Percentiles rank a stretch among this genome's conserved stretches.
phyloP scores from a whole-genome alignment of 352 stramenopile species.

The Saprolegnia parasitica region DNA sequence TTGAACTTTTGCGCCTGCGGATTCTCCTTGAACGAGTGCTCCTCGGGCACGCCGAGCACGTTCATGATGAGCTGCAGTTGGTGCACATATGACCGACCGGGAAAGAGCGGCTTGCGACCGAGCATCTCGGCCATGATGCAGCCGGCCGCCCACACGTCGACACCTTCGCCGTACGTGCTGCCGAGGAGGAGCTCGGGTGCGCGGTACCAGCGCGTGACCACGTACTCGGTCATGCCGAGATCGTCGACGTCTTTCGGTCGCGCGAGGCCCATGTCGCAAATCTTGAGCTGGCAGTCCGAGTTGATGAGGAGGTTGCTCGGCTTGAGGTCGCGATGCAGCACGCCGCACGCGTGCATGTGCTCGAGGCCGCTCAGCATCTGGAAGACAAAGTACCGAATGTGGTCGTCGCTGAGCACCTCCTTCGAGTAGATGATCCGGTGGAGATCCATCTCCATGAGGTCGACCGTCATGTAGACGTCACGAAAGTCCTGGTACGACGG shows the following conservation, averaged over 20 bases:
- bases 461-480: slow-evolving; percentile 88
- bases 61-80: slow-evolving; percentile 88
- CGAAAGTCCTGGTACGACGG: slow-evolving; percentile 80
- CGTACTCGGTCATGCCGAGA: slow-evolving; percentile 89
- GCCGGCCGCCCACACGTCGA: slow-evolving; percentile 81
- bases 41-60: slow-evolving; percentile 77
- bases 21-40: slow-evolving; percentile 87
- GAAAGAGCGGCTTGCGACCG: slow-evolving; percentile 78
- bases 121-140: slow-evolving; percentile 89
- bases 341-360: slow-evolving; percentile 82
- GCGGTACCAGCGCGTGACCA: slow-evolving; percentile 87
- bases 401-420: slow-evolving; percentile 87
- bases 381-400: slow-evolving; percentile 92
- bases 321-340: slow-evolving; percentile 83
- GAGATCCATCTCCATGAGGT: slow-evolving; percentile 91
- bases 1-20: slow-evolving; percentile 84
- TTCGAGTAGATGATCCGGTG: slow-evolving; percentile 92
- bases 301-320: slow-evolving; percentile 86
- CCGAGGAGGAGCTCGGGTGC: slow-evolving; percentile 80
- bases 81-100: slow-evolving; percentile 81
- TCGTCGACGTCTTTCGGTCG: slow-evolving; percentile 82
- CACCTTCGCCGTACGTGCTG: slow-evolving; percentile 75
- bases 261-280: slow-evolving; percentile 94
- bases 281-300: slow-evolving; percentile 94
- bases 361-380: slow-evolving; percentile 87